Conservation (phyloP, 192 early-diverging fungal species). For the Diversispora epigaea region DNA sequence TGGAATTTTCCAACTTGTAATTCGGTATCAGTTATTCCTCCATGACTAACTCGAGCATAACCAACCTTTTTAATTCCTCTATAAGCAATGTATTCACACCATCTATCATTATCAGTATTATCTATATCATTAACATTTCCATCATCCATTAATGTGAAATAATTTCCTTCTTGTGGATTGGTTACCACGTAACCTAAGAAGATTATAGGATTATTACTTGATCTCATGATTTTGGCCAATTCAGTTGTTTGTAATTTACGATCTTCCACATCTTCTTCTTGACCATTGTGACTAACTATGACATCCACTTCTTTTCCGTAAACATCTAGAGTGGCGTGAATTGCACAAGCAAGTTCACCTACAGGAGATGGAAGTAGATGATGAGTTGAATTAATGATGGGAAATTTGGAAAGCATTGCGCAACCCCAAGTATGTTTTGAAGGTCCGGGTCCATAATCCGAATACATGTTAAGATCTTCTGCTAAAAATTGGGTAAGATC, state of each 20-base stretch:
- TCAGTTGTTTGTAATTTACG: conserved; percentile 74
- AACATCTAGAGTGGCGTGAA: conserved; percentile 83
- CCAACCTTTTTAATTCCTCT: conserved; percentile 70
- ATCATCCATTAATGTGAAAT: conserved; percentile 62
- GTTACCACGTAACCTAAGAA: conserved; percentile 84
- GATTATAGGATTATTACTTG: conserved; percentile 70
- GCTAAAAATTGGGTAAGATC: conserved; percentile 77
- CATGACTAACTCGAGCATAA: conserved; percentile 76
- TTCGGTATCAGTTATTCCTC: conserved; percentile 82
- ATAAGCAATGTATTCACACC: conserved; percentile 84
- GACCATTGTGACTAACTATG: conserved; percentile 81
- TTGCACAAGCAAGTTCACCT: conserved; percentile 81
- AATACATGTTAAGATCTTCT: conserved; percentile 74
- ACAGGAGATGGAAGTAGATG: conserved; percentile 77
- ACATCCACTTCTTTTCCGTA: conserved; percentile 78
- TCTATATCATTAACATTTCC: conserved; percentile 77
- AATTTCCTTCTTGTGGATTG: conserved; percentile 61
- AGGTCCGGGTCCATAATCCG: conserved; percentile 81
- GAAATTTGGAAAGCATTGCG: conserved; percentile 81
- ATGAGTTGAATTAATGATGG: conserved; percentile 71
- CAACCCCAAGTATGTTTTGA: conserved; percentile 89
- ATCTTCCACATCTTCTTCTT: conserved; percentile 75
- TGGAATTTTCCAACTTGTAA: conserved; percentile 78
- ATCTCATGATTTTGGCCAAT: conserved; percentile 75
- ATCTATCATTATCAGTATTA: conserved; percentile 71